Evolutionary conservation across 768 basidiomycete genomes (phyloP), one percentile per base, ranked within the genome.

Genomic region (Paxillus rubicundulus): DNA sequence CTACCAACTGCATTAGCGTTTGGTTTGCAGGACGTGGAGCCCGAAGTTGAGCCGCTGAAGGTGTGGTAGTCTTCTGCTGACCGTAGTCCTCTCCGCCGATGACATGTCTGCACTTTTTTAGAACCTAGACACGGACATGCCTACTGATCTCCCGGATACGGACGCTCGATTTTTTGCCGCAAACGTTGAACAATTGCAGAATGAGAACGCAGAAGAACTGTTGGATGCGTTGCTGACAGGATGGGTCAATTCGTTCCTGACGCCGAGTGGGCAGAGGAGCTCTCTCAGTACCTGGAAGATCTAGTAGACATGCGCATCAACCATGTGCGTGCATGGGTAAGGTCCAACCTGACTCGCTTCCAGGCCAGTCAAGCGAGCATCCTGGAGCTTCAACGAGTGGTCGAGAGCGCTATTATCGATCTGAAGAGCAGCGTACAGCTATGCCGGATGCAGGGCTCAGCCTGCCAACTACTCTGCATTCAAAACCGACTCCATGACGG

Each of bases 121-220:
- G 82, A 82, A 83, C 60, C 60, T 82, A n/a, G 82, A 84, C 52
- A 79, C 76, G 5, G 78, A 81, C 51, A 33, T 63, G 4, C 53
- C 68, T 1, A 70, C 82, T 20, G 70, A 71, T 1, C 58, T 46
- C 12, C 45, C 60, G 1, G 79, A 81, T 61, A 70, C 70, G 5
- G 38, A 53, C 0, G 61, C 73, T 2, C 57, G 55, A 9, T 77
- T 81, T 55, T 75, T 70, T 49, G 61, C 70, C n/a, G 32, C 49
- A 3, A 32, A 45, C 13, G 28, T 49, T 8, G 61, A 63, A 13
- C n/a, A 54, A 7, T 54, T 57, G 17, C 48, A 65, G 18, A 32
- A 9, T 2, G 44, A 55, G 50, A 34, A 21, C n/a, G 55, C 33
- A 8, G 68, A 50, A 46, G 52, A 49, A 20, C 32, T 36, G 33